These are phyloP conservation scores for Candida manassasensis DNA, from an alignment of 805 yeast genomes.

Conservation along the genomic window DNA sequence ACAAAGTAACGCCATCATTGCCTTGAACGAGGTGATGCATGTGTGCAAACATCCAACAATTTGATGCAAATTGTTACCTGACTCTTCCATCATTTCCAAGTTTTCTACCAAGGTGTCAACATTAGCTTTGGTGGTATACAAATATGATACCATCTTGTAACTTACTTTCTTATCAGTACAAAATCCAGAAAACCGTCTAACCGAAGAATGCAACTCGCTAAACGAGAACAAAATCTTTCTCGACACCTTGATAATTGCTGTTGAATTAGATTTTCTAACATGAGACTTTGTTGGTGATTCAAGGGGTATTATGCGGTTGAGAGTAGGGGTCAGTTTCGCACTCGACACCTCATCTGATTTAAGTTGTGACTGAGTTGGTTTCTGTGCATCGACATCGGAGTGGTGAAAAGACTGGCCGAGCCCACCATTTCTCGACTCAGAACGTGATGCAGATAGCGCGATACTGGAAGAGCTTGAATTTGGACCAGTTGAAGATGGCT, in stretches of 20 bases:
- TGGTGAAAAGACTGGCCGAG: background rate
- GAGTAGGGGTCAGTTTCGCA: background rate
- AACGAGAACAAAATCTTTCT: slow-evolving; percentile 59
- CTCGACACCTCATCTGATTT: slow-evolving; percentile 1
- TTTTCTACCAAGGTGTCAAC: slow-evolving; percentile 55
- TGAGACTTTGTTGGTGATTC: slow-evolving; percentile 11
- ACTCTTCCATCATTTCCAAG: slow-evolving; percentile 45
- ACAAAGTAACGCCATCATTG: slow-evolving; percentile 44
- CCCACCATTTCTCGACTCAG: background rate
- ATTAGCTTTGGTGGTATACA: slow-evolving; percentile 49
- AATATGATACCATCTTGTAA: slow-evolving; percentile 47
- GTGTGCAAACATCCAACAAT: slow-evolving; percentile 27
- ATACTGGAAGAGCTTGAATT: background rate
- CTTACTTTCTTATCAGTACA: slow-evolving; percentile 53
- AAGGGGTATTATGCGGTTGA: background rate
- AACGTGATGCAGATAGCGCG: background rate
- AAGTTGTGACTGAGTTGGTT: background rate
- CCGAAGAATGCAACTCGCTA: slow-evolving; percentile 59
- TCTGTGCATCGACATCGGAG: background rate
- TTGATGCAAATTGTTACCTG: slow-evolving; percentile 24
- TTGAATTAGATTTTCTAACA: slow-evolving; percentile 10
- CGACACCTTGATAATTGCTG: slow-evolving; percentile 40
- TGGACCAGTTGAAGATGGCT: slow-evolving; percentile 9
- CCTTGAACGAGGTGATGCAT: slow-evolving; percentile 45
- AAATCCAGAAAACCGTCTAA: slow-evolving; percentile 53